Percentiles rank a stretch among this genome's conserved stretches.
These are phyloP conservation scores for Picea glauca DNA, from an alignment of 75 land plant species.

Conservation along the genomic window DNA sequence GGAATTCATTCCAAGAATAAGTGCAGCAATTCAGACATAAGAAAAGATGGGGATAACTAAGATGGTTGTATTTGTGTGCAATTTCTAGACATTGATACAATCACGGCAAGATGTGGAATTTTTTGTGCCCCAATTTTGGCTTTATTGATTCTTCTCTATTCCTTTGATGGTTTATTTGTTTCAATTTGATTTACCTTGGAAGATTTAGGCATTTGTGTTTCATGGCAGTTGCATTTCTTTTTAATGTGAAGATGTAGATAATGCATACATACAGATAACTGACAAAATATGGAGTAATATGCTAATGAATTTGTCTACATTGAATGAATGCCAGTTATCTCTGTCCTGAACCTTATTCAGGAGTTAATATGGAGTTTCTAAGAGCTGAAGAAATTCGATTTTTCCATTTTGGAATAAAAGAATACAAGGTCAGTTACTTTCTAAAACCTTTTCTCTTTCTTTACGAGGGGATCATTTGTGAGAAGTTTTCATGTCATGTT, in stretches of 20 bases:
- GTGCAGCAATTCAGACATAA: neutral
- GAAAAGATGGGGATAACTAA: neutral
- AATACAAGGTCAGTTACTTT: neutral
- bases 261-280: neutral
- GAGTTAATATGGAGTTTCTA: conserved; percentile 8
- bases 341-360: conserved; percentile 2
- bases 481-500: too few species aligned
- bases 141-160: neutral
- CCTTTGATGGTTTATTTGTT: neutral
- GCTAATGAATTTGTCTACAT: conserved; percentile 1
- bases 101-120: neutral
- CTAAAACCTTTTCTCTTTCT: neutral
- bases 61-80: neutral
- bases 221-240: neutral
- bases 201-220: neutral
- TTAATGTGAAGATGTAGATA: conserved; percentile 5
- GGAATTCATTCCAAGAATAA: neutral
- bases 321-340: conserved; percentile 5
- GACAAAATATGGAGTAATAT: neutral
- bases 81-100: neutral
- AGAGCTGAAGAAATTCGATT: conserved; percentile 9
- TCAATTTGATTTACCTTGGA: neutral
- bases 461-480: too few species aligned
- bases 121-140: neutral
- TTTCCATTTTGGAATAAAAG: conserved; percentile 6